Conservation (phyloP, 495 filamentous ascomycete genomes). For the Tetracladium setigerum region DNA sequence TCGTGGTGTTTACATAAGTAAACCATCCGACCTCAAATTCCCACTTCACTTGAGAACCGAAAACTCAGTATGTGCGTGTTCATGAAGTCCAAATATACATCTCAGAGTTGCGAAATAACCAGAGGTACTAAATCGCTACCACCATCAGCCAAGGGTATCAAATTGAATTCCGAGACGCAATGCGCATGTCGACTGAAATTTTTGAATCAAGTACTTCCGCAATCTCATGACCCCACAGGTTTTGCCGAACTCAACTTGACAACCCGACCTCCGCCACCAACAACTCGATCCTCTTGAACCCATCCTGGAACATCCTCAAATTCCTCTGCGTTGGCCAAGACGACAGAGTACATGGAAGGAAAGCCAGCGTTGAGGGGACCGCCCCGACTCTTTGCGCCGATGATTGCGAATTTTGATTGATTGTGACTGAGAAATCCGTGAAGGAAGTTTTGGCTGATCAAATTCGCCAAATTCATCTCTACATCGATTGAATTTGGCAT, state of each 20-base stretch:
- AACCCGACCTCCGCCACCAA: slow-evolving; percentile 16
- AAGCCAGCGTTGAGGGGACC: slow-evolving; percentile 42
- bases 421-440: slow-evolving; percentile 79
- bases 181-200: too few relatives aligned
- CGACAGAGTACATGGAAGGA: slow-evolving; percentile 20
- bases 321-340: slow-evolving; percentile 20
- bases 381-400: slow-evolving; percentile 61
- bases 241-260: slow-evolving; percentile 21
- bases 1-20: too few relatives aligned
- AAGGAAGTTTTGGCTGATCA: slow-evolving; percentile 77
- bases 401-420: slow-evolving; percentile 69
- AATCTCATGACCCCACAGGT: slow-evolving; percentile 11
- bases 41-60: too few relatives aligned
- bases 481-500: slow-evolving; percentile 54
- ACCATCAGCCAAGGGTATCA: too few relatives aligned
- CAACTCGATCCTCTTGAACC: slow-evolving; percentile 32
- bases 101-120: too few relatives aligned
- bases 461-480: slow-evolving; percentile 68
- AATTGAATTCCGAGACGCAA: too few relatives aligned
- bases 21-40: too few relatives aligned
- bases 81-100: too few relatives aligned
- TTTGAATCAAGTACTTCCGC: too few relatives aligned
- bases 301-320: slow-evolving; percentile 45
- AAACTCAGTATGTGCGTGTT: too few relatives aligned
- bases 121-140: too few relatives aligned